Base-by-base conservation (phyloP, 2,329 filamentous ascomycete genomes). In the Venturia asperata region DNA sequence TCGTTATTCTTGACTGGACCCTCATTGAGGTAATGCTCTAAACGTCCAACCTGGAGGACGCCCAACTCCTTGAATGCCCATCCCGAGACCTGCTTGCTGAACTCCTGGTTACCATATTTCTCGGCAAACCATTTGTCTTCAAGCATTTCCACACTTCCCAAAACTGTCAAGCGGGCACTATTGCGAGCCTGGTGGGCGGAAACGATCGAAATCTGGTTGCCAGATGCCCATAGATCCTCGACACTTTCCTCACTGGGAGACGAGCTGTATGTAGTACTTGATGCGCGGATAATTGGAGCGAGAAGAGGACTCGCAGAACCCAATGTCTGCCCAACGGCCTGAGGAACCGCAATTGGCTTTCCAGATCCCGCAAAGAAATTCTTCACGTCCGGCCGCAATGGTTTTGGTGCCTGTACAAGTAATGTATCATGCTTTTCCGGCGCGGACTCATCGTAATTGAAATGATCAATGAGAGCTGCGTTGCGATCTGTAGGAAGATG, bases 21-120 rank as follows among this genome's bases (percentile, higher is more conserved):
- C 67, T 82, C 79, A 68, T 80, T 77, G 66, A 85, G 76, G 73
- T 87, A 87, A 78, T 99, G 94, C 78, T 92, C 85, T 68, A 97
- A 83, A 71, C 83, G 85, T 74, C 91, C 91, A 71, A 96, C 90
- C 71, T 89, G 88, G 70, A 99, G 76, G 13, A 99, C 91, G 70
- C 94, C 94, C 64, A 88, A 85, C 80, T 99, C 94, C 78, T 96
- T 87, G 82, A 99, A 99, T 0, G 92, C 86, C 94, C 94, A 99
- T n/a, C 85, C 89, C n/a, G 89, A 87, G 65, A 99, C 77, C 72
- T 89, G 86, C 77, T 89, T 88, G 24, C 90, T 89, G 73, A 99
- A 97, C 64, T 90, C 90, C 71, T 86, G 84, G 79, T 99, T 99
- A 70, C 83, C 84, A 15, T 90, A 88, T 74, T 84, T 83, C 65